Evolutionary conservation across 176 grass and related monocot species (phyloP).

Genomic region (maize (Zea mays)): DNA sequence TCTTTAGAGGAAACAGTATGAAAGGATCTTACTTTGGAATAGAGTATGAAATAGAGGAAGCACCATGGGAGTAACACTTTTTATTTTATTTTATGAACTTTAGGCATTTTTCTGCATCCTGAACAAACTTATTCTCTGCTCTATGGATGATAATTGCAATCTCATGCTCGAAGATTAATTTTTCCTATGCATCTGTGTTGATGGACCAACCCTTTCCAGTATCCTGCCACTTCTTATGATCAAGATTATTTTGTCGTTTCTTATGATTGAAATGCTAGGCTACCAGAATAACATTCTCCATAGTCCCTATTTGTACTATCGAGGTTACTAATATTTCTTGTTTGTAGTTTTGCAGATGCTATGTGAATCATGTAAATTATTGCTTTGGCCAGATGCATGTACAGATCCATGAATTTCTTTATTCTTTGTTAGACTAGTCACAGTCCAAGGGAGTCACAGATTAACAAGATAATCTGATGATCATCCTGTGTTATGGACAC

Average conservation of each 20-base stretch:
- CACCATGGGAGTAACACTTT: background rate
- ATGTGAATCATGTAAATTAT: slow-evolving; percentile 64
- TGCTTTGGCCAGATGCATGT: slow-evolving; percentile 45
- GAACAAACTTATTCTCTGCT: background rate
- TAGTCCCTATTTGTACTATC: background rate
- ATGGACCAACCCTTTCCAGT: background rate
- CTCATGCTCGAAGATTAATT: background rate
- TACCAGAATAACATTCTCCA: background rate
- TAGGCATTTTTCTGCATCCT: background rate
- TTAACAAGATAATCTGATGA: slow-evolving; percentile 35
- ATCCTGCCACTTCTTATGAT: background rate
- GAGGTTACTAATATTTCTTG: slow-evolving; percentile 3
- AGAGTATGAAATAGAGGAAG: too few species aligned
- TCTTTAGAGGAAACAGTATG: background rate
- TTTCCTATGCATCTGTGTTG: background rate
- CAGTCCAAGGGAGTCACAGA: slow-evolving; percentile 26
- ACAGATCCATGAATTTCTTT: slow-evolving; percentile 50
- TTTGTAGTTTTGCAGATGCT: slow-evolving; percentile 46
- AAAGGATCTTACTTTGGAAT: background rate
- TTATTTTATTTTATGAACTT: background rate
- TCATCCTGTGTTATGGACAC: slow-evolving; percentile 19
- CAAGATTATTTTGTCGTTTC: slow-evolving; percentile 9
- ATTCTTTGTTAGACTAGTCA: slow-evolving; percentile 59
- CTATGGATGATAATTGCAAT: background rate
- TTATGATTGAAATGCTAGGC: background rate